phyloP scores from a whole-genome alignment of 257 asterid species.

The Scutellaria barbata region DNA sequence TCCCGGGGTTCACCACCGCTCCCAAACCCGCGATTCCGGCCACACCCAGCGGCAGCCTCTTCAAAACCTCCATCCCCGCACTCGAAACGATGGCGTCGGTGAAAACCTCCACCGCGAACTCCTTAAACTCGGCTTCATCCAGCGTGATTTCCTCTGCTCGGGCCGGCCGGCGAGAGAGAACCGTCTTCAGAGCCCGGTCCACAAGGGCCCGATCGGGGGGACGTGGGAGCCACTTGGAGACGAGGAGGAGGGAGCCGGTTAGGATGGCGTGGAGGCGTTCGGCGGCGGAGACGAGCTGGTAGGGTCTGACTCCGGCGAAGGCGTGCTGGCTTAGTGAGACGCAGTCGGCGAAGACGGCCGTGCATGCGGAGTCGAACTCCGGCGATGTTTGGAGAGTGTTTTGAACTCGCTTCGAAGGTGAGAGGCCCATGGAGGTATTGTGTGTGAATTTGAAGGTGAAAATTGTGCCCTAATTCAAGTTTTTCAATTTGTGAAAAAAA shows the following conservation, averaged over 20 bases:
- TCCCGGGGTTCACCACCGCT: constrained; percentile 57
- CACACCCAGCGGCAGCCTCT: constrained; percentile 64
- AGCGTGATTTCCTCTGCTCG: constrained; percentile 43
- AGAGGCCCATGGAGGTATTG: constrained; percentile 56
- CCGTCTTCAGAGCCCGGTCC: constrained; percentile 53
- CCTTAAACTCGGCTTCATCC: constrained; percentile 56
- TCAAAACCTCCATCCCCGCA: constrained; percentile 55
- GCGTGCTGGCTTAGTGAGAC: constrained; percentile 72
- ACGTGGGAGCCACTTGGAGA: constrained; percentile 64
- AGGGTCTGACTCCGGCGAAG: constrained; percentile 72
- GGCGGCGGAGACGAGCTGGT: constrained; percentile 74
- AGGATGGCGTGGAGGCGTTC: constrained; percentile 68
- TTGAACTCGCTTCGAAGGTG: constrained; percentile 71
- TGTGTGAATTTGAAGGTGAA: not conserved
- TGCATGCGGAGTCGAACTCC: constrained; percentile 71
- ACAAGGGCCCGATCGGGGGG: constrained; percentile 68
- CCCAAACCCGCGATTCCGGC: constrained; percentile 76
- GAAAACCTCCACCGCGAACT: constrained; percentile 58
- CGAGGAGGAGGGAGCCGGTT: constrained; percentile 47
- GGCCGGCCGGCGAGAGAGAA: constrained; percentile 41
- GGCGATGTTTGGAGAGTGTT: constrained; percentile 50
- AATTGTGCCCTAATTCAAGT: not conserved
- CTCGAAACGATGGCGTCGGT: constrained; percentile 53
- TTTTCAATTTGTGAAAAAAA: too few relatives aligned
- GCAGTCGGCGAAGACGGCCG: constrained; percentile 57